A percentile compares a stretch with the other conserved stretches of the same genome.
Evolutionary conservation across 495 filamentous ascomycete genomes (phyloP).

Genomic region (Xylaria sp.): DNA sequence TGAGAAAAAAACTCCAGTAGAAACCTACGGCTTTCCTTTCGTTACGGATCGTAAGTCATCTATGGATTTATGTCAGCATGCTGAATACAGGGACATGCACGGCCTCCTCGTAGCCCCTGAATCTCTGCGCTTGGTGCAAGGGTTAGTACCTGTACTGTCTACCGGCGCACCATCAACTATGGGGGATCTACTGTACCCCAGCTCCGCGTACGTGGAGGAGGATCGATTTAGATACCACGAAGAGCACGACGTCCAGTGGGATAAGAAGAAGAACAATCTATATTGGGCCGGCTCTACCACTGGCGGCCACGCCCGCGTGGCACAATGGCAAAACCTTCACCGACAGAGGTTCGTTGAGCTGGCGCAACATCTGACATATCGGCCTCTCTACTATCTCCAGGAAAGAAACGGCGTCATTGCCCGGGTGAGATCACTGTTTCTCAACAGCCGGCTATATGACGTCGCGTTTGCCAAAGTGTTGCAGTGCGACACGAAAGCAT

Average conservation of each 20-base stretch:
- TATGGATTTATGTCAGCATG: constrained; percentile 40
- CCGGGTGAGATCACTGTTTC: constrained; percentile 21
- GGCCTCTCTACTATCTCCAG: constrained; percentile 32
- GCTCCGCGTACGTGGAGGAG: constrained; percentile 41
- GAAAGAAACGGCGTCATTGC: constrained; percentile 23
- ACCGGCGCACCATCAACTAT: constrained; percentile 45
- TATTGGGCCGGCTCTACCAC: constrained; percentile 62
- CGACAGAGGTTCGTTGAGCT: constrained; percentile 57
- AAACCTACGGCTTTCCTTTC: constrained; percentile 39
- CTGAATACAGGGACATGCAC: constrained; percentile 38
- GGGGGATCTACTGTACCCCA: constrained; percentile 49
- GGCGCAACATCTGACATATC: constrained; percentile 33
- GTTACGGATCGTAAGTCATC: constrained; percentile 28
- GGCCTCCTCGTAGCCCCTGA: constrained; percentile 40
- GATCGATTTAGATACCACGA: constrained; percentile 46
- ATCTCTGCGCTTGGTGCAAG: constrained; percentile 38
- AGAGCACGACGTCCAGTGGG: constrained; percentile 49
- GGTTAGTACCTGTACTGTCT: constrained; percentile 48
- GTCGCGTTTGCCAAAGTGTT: constrained; percentile 29
- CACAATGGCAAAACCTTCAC: constrained; percentile 50
- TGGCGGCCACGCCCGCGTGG: constrained; percentile 46
- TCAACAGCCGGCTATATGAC: constrained; percentile 33
- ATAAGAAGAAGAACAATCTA: constrained; percentile 47
- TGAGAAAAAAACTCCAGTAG: not conserved
- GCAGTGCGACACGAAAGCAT: constrained; percentile 32